Percentiles rank a stretch among this genome's conserved stretches.
Conservation (phyloP, 768 basidiomycete species). For the Glaciozyma martinii region DNA sequence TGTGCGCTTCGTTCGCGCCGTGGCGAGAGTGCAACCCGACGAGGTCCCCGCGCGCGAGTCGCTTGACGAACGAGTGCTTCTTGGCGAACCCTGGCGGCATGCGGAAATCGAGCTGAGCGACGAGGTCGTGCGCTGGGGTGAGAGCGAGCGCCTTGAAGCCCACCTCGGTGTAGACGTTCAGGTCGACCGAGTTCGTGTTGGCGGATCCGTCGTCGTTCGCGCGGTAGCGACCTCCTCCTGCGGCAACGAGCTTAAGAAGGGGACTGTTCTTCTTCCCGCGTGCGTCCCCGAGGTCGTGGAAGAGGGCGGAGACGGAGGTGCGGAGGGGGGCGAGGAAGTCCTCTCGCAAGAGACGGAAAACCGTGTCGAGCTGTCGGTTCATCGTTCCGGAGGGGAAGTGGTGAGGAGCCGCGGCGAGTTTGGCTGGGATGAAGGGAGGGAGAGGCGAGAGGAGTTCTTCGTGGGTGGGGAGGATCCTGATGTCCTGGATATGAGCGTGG, state of each 20-base stretch:
- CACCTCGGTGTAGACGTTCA: constrained; percentile 56
- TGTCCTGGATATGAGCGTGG: constrained; percentile 48
- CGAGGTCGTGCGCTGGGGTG: constrained; percentile 50
- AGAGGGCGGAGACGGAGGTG: constrained; percentile 47
- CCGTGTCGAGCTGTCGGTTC: constrained; percentile 60
- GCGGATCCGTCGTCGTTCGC: constrained; percentile 33
- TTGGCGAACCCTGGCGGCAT: not conserved
- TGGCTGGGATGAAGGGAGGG: constrained; percentile 56
- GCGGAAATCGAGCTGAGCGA: constrained; percentile 30
- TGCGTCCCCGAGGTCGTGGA: constrained; percentile 43
- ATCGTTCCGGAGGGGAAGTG: constrained; percentile 53
- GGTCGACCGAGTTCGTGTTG: constrained; percentile 49
- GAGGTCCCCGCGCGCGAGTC: constrained; percentile 55
- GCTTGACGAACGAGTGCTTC: constrained; percentile 38
- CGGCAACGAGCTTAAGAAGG: constrained; percentile 46
- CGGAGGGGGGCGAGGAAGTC: constrained; percentile 49
- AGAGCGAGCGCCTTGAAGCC: constrained; percentile 45
- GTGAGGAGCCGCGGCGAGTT: constrained; percentile 55
- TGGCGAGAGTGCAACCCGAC: constrained; percentile 43
- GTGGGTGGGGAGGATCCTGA: constrained; percentile 63
- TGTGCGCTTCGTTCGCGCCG: constrained; percentile 19
- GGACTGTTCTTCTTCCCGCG: constrained; percentile 37
- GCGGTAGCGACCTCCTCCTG: constrained; percentile 55
- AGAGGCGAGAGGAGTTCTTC: constrained; percentile 50
- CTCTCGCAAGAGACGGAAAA: constrained; percentile 48